Evolutionary conservation across 768 basidiomycete species (phyloP).

Genomic region (Termitomyces sp.): DNA sequence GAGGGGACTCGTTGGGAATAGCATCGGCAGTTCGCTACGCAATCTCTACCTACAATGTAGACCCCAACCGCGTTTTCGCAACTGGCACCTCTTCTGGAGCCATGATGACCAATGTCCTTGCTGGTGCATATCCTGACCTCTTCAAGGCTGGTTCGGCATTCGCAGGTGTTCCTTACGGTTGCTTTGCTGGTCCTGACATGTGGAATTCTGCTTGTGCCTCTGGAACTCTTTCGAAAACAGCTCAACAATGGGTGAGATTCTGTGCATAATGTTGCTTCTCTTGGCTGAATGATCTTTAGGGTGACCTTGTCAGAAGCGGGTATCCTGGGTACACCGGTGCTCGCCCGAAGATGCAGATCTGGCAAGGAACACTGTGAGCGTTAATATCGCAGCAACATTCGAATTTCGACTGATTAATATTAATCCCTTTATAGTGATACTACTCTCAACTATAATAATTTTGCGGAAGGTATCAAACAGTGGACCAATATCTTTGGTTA

Average conservation of each 20-base stretch:
- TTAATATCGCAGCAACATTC: neutral
- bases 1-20: conserved; percentile 52
- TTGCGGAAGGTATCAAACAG: conserved; percentile 47
- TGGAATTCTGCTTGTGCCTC: conserved; percentile 47
- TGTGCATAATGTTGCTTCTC: neutral
- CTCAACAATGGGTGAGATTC: conserved; percentile 40
- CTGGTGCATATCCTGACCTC: conserved; percentile 52
- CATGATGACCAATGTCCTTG: conserved; percentile 60
- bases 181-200: conserved; percentile 43
- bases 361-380: conserved; percentile 45
- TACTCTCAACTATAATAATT: conserved; percentile 48
- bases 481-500: conserved; percentile 55
- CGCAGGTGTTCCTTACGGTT: conserved; percentile 52
- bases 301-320: conserved; percentile 39
- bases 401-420: neutral
- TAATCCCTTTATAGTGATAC: conserved; percentile 43
- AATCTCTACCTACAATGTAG: conserved; percentile 43
- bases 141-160: conserved; percentile 46
- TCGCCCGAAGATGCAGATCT: conserved; percentile 48
- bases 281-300: conserved; percentile 20
- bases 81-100: conserved; percentile 51
- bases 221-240: conserved; percentile 39
- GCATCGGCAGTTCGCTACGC: conserved; percentile 44
- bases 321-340: conserved; percentile 52
- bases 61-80: conserved; percentile 42